Percentiles rank a stretch among this genome's conserved stretches.
phyloP scores from a whole-genome alignment of 202 grass and related monocot genomes.

The Dendrocalamus latiflorus region DNA sequence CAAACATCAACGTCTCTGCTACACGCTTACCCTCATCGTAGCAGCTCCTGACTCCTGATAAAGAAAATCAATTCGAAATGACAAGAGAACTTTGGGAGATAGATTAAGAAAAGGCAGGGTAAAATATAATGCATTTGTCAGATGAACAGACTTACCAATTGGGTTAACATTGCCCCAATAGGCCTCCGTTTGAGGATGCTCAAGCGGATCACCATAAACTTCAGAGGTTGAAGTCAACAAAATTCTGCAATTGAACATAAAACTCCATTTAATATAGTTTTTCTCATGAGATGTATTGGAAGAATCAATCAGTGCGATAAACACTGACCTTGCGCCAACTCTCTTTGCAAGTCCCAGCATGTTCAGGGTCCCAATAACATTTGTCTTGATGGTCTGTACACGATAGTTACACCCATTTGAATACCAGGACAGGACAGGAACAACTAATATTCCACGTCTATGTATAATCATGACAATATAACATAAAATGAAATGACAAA shows the following conservation, averaged over 20 bases:
- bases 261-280: too few species aligned
- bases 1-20: slow-evolving; percentile 97
- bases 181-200: slow-evolving; percentile 94
- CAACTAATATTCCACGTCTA: too few species aligned
- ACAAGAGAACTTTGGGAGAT: not conserved
- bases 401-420: too few species aligned
- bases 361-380: too few species aligned
- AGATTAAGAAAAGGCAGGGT: not conserved
- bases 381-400: too few species aligned
- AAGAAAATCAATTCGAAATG: slow-evolving; percentile 18
- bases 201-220: slow-evolving; percentile 94
- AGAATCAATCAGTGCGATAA: too few species aligned
- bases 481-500: not conserved
- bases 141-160: slow-evolving; percentile 60
- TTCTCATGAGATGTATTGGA: too few species aligned
- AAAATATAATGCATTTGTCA: slow-evolving; percentile 1
- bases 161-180: slow-evolving; percentile 99
- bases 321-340: too few species aligned
- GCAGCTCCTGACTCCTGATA: slow-evolving; percentile 92
- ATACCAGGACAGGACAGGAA: too few species aligned
- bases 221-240: slow-evolving; percentile 98
- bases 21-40: slow-evolving; percentile 99
- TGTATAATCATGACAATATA: too few species aligned
- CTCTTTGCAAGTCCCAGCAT: too few species aligned
- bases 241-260: slow-evolving; percentile 53